Evolutionary conservation across 2,329 filamentous ascomycete genomes (phyloP), one percentile per base, ranked within the genome.

Genomic region (Microcyclospora tardicrescens): DNA sequence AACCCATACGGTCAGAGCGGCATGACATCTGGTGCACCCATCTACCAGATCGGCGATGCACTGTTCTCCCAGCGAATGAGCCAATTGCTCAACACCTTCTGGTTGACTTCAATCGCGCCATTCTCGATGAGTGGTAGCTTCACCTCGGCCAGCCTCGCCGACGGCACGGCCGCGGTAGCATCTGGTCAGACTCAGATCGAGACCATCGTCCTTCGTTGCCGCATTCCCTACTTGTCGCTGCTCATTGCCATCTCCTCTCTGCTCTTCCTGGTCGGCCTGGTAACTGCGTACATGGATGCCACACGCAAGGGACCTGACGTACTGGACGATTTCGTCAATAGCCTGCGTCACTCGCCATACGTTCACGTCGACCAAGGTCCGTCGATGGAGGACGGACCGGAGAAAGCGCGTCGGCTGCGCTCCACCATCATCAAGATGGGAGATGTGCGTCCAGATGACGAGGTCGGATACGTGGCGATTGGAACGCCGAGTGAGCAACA

Each of bases 1-100:
- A 24, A 24, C 8, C 19, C 19, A 4, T 24, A 24, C 19, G 4
- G 5, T 24, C 5, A 4, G 8, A 24, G 19, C 19, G 19, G 19
- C 5, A 24, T 24, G 19, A 24, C 19, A 5, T 5, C 8, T 4
- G 19, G 19, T 8, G 19, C 19, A 8, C 5, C 8, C 5, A 24
- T 24, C 19, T 24, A 39, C 16, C 28, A 28, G 16, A 38, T 46
- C 14, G 42, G 44, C 8, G 34, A 39, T 12, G 35, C 38, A 10
- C 39, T 43, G 6, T 42, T 47, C 39, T 47, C 46, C 8, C 28
- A 35, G 2, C 40, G 46, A 6, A 28, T 46, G 8, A 42, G 42
- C 6, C 46, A 49, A 36, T 39, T 49, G 10, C 13, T 49, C 3
- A 49, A 49, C 38, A 49, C 46, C 8, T 45, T 43, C 36, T 49